Base-by-base conservation (phyloP, 352 stramenopile genomes). In the Peronospora belbahrii region DNA sequence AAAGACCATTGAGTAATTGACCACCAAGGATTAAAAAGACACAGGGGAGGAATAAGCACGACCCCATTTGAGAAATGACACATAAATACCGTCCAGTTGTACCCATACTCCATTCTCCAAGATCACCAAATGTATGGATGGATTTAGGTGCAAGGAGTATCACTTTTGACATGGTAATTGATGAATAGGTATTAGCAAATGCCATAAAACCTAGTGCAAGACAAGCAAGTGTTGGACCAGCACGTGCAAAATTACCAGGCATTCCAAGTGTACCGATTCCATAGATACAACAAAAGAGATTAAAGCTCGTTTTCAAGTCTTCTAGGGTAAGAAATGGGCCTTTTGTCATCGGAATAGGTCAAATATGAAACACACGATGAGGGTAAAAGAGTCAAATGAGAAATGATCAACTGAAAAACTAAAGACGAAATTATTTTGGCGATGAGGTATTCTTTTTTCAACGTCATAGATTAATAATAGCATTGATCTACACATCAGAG, bases 261-360 rank as follows among this genome's bases (percentile, higher is more conserved):
- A 84, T 77, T 17, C 72, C 67, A 15, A 84, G 65, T 14, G 72
- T 79, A 4, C 72, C 72, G 25, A 82, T 74, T 24, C 71, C 71
- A 43, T 48, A 83, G 34, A 80, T 66, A 17, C 65, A 69, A 46
- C 70, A 83, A 42, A 76, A 75, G 36, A 75, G 34, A 28, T 42
- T 65, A 42, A 74, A 74, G 1, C 52, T 53, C 19, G 44, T 54
- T 30, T 81, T 81, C 50, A 51, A 42, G 32, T 78, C 67, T 19
- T 81, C 69, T 0, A 48, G 6, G 9, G 67, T 78, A 46, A 69
- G 58, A 43, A 72, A 65, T 0, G 52, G 35, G 32, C 18, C 9
- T 23, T 40, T 22, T 8, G 5, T 2, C 23, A 27, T 27, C n/a
- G n/a, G n/a, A n/a, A n/a, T n/a, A n/a, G n/a, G n/a, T n/a, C n/a